A percentile compares a stretch with the other conserved stretches of the same genome.
These are phyloP conservation scores for Zoysia japonica DNA, from an alignment of 176 grass and related monocot species.

Conservation along the genomic window DNA sequence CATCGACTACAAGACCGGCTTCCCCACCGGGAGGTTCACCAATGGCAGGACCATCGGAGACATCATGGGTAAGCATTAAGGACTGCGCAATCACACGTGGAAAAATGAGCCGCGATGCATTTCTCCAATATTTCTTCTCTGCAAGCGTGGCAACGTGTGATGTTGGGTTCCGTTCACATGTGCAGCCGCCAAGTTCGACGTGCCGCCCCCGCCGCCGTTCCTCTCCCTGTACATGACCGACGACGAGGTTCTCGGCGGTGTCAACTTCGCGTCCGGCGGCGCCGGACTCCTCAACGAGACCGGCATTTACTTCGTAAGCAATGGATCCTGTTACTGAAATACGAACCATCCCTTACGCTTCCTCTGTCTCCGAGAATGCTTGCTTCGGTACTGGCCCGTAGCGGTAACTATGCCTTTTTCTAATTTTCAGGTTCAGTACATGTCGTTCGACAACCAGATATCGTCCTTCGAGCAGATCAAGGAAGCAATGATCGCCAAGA, in stretches of 20 bases:
- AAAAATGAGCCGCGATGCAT: background rate
- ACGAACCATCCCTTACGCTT: background rate
- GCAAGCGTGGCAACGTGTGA: background rate
- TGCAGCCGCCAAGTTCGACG: slow-evolving; percentile 82
- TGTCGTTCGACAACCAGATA: slow-evolving; percentile 93
- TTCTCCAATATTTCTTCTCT: background rate
- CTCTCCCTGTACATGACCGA: slow-evolving; percentile 79
- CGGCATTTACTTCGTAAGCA: slow-evolving; percentile 90
- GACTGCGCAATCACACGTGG: background rate
- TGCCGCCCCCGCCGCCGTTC: slow-evolving; percentile 64
- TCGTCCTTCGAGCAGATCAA: slow-evolving; percentile 62
- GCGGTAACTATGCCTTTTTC: background rate
- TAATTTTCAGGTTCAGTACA: slow-evolving; percentile 71
- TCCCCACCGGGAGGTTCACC: slow-evolving; percentile 84
- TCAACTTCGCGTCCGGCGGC: slow-evolving; percentile 92
- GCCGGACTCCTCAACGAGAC: slow-evolving; percentile 92
- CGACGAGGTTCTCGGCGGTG: slow-evolving; percentile 62
- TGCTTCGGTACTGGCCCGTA: too few species aligned
- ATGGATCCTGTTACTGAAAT: background rate
- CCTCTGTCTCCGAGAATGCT: background rate
- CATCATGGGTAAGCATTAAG: slow-evolving; percentile 66
- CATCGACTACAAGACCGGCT: slow-evolving; percentile 61
- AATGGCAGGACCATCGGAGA: slow-evolving; percentile 93
- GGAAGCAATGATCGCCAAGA: slow-evolving; percentile 62
- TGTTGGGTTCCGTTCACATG: background rate